Percentiles rank a stretch among this genome's conserved stretches.
Conservation (phyloP, 2,329 filamentous ascomycete species). For the Thelonectria olida region DNA sequence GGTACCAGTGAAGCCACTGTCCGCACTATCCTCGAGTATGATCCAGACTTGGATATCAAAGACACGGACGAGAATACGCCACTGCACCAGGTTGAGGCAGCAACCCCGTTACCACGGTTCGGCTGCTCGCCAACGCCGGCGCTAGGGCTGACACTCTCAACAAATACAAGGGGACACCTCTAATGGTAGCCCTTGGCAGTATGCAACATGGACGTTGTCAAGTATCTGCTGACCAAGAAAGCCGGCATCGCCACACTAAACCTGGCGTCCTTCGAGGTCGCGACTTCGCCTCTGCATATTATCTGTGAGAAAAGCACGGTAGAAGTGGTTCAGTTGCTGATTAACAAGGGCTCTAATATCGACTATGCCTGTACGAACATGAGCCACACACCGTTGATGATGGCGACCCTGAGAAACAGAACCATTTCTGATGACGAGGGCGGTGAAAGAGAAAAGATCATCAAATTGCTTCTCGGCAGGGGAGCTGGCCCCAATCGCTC, state of each 20-base stretch:
- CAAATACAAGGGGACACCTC: not conserved
- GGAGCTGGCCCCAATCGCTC: not conserved
- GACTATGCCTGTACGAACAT: not conserved
- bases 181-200: not conserved
- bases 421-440: not conserved
- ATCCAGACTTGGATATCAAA: not conserved
- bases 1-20: not conserved
- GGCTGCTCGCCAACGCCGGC: conserved; percentile 15
- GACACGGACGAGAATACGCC: not conserved
- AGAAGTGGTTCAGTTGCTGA: not conserved
- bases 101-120: not conserved
- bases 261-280: not conserved
- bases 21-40: conserved; percentile 16
- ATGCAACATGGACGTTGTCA: not conserved
- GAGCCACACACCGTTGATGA: conserved; percentile 4
- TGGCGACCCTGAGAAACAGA: not conserved
- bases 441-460: not conserved
- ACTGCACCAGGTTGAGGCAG: conserved; percentile 2
- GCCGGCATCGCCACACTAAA: not conserved
- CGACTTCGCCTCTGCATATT: not conserved
- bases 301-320: not conserved
- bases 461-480: not conserved
- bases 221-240: conserved; percentile 19
- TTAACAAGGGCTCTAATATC: not conserved
- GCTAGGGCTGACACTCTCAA: conserved; percentile 8